Percentiles rank a stretch among this genome's conserved stretches.
Conservation (phyloP, 2,329 filamentous ascomycete genomes). For the Calonectria honghensis region DNA sequence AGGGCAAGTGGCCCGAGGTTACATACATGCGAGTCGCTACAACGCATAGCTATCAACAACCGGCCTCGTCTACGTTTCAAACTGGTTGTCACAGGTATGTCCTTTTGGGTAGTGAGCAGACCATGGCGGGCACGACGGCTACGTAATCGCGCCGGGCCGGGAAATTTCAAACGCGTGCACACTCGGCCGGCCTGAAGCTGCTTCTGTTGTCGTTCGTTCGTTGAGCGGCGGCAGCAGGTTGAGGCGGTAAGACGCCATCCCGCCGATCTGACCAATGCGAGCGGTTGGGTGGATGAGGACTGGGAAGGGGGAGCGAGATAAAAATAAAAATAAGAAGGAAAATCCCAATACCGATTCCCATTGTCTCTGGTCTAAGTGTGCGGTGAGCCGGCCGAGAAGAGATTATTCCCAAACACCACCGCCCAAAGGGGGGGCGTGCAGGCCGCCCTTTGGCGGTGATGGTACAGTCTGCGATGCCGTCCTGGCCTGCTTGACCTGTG, state of each 20-base stretch:
- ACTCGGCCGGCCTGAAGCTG: conserved; percentile 9
- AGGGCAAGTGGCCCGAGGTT: conserved; percentile 20
- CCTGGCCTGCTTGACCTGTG: neutral
- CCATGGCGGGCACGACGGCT: conserved; percentile 9
- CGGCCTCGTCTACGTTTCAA: conserved; percentile 18
- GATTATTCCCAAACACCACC: conserved; percentile 30
- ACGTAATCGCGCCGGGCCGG: conserved; percentile 27
- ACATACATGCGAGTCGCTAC: conserved; percentile 31
- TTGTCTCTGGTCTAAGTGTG: conserved; percentile 19
- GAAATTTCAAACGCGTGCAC: conserved; percentile 34
- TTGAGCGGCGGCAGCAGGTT: neutral
- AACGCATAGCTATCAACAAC: conserved; percentile 21
- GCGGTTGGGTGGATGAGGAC: neutral
- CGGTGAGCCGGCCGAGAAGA: conserved; percentile 27
- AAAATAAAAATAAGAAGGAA: conserved; percentile 29
- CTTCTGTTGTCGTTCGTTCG: neutral
- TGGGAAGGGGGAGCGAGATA: conserved; percentile 24
- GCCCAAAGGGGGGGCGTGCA: neutral
- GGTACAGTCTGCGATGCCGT: conserved; percentile 2
- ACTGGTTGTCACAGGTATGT: conserved; percentile 8
- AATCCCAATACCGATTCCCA: conserved; percentile 13
- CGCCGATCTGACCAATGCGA: conserved; percentile 29
- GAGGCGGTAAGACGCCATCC: conserved; percentile 25
- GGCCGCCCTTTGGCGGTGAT: neutral
- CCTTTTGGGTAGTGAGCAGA: neutral